These are phyloP conservation scores for Diaporthe velutina DNA, from an alignment of 2,329 filamentous ascomycete genomes.

Conservation along the genomic window DNA sequence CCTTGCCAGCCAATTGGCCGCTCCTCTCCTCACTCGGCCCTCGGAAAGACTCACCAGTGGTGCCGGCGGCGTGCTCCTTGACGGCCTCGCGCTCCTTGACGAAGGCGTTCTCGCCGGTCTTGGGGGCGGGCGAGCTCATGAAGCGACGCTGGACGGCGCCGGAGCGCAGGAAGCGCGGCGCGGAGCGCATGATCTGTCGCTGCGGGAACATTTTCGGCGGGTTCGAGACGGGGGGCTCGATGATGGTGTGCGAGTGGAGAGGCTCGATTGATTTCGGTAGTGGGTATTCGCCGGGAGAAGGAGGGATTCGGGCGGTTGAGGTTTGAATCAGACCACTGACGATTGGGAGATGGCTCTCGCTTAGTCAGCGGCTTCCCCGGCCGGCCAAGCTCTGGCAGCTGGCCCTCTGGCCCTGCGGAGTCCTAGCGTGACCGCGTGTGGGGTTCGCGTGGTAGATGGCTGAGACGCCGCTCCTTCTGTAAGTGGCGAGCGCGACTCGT, in stretches of 20 bases:
- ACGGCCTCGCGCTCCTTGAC: constrained; percentile 91
- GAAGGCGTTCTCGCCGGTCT: constrained; percentile 85
- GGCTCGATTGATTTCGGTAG: constrained; percentile 26
- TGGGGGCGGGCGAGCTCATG: constrained; percentile 66
- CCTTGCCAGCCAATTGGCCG: background rate
- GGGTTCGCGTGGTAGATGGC: background rate
- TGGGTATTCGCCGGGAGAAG: background rate
- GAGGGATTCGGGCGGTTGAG: constrained; percentile 5
- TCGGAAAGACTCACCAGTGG: constrained; percentile 76
- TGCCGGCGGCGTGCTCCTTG: constrained; percentile 88
- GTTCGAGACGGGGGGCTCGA: constrained; percentile 2
- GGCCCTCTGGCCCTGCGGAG: background rate
- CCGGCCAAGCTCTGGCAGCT: background rate
- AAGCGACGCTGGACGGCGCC: constrained; percentile 77
- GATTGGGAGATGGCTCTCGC: constrained; percentile 19
- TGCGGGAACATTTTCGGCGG: constrained; percentile 70
- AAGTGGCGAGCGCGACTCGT: constrained; percentile 22
- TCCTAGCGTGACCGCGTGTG: constrained; percentile 24
- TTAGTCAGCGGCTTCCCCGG: background rate
- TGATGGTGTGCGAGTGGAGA: constrained; percentile 18
- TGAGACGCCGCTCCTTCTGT: background rate
- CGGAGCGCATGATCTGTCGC: constrained; percentile 71
- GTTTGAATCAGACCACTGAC: constrained; percentile 34
- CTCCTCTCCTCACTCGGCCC: background rate
- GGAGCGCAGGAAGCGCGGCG: constrained; percentile 73